A percentile compares a stretch with the other conserved stretches of the same genome.
Evolutionary conservation across 257 asterid species (phyloP).

Genomic region (Nicotiana tabacum): DNA sequence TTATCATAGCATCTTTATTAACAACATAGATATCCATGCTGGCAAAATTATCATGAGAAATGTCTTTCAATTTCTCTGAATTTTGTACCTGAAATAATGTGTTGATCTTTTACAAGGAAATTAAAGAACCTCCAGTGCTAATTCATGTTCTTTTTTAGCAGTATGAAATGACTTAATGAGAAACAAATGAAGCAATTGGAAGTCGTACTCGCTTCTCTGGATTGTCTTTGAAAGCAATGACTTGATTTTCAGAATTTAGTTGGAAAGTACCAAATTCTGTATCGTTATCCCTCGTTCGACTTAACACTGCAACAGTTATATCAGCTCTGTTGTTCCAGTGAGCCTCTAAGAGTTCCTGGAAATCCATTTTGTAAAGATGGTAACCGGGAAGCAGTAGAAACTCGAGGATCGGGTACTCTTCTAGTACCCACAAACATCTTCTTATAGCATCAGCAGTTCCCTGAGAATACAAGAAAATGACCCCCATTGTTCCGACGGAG

Average conservation of each 20-base stretch:
- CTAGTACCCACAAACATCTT: constrained; percentile 71
- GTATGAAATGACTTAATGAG: not conserved
- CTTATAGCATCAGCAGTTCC: constrained; percentile 92
- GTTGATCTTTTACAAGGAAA: not conserved
- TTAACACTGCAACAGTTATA: constrained; percentile 51
- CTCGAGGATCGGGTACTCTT: constrained; percentile 54
- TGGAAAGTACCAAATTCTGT: constrained; percentile 46
- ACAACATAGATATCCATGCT: constrained; percentile 85
- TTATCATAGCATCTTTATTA: constrained; percentile 56
- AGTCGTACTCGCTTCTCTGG: constrained; percentile 1
- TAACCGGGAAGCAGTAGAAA: constrained; percentile 81
- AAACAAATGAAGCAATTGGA: not conserved
- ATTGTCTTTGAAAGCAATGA: constrained; percentile 38
- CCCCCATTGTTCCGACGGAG: not conserved
- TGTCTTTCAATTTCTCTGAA: not conserved
- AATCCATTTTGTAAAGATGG: constrained; percentile 84
- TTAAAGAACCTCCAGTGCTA: not conserved
- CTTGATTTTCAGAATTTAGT: constrained; percentile 40
- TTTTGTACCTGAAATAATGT: constrained; percentile 32
- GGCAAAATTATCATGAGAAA: constrained; percentile 15
- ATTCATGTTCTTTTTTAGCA: not conserved
- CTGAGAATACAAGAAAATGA: constrained; percentile 23
- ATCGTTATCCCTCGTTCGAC: constrained; percentile 25
- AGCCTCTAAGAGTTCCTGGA: constrained; percentile 50
- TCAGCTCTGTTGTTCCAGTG: constrained; percentile 44